Evolutionary conservation across 1,284 basidiomycete species (phyloP).

Genomic region (Trichosporon faecale): DNA sequence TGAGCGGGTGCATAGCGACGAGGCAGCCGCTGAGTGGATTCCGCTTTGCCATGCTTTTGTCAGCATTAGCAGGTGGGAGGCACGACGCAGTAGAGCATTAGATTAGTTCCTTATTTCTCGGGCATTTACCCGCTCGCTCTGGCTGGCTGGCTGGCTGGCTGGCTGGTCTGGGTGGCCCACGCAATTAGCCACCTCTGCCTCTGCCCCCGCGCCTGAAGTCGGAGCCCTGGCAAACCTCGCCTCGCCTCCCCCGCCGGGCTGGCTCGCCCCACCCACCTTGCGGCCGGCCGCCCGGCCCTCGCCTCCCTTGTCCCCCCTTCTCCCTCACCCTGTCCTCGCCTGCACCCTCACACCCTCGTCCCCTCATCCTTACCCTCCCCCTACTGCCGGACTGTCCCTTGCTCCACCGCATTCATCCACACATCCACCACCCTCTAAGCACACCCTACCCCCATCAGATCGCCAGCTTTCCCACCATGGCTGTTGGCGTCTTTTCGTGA

Average conservation of each 20-base stretch:
- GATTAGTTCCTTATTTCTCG: constrained; percentile 2
- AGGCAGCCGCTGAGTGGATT: not conserved
- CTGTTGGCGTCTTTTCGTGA: not conserved
- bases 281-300: not conserved
- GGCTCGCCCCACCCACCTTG: not conserved
- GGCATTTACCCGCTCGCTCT: constrained; percentile 1
- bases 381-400: not conserved
- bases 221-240: not conserved
- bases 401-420: constrained; percentile 1
- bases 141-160: too few relatives aligned
- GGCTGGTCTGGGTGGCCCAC: too few relatives aligned
- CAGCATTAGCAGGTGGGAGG: not conserved
- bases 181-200: not conserved
- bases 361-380: constrained; percentile 2
- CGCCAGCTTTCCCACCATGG: constrained; percentile 1
- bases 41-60: not conserved
- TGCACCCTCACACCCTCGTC: not conserved
- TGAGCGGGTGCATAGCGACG: not conserved
- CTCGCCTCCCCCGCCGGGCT: not conserved
- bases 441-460: constrained; percentile 5
- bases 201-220: not conserved
- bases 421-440: not conserved
- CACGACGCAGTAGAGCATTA: not conserved
- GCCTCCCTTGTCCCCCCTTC: not conserved
- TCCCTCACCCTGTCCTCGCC: not conserved